phyloP scores from a whole-genome alignment of 2,329 filamentous ascomycete genomes.

The Xylariaceae sp. region DNA sequence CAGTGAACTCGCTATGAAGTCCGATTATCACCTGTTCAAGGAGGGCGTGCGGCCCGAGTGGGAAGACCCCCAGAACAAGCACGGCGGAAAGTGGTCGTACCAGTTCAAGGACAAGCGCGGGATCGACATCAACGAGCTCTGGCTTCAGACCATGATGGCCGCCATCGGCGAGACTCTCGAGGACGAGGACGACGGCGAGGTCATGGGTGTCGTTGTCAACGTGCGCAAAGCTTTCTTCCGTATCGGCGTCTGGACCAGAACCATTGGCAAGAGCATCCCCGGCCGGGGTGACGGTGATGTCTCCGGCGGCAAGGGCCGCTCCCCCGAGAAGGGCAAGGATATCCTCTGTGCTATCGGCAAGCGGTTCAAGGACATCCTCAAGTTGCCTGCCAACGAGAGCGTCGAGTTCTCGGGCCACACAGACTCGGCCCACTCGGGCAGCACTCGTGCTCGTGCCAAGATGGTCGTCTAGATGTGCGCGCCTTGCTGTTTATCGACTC shows the following conservation, averaged over 20 bases:
- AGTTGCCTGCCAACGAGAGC: conserved; percentile 67
- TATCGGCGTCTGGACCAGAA: conserved; percentile 95
- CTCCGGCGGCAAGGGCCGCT: conserved; percentile 71
- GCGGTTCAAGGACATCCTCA: conserved; percentile 88
- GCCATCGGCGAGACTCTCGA: conserved; percentile 98
- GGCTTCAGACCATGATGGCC: conserved; percentile 94
- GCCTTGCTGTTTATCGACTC: neutral
- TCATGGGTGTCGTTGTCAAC: conserved; percentile 99
- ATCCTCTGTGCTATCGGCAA: conserved; percentile 78
- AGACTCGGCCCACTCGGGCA: conserved; percentile 86
- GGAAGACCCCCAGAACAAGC: conserved; percentile 98
- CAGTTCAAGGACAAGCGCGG: conserved; percentile 93
- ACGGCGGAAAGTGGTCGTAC: conserved; percentile 98
- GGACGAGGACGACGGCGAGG: conserved; percentile 87
- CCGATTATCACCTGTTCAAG: conserved; percentile 99
- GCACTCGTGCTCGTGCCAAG: conserved; percentile 94
- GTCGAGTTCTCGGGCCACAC: conserved; percentile 97
- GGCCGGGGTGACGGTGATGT: conserved; percentile 68
- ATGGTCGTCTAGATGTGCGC: conserved; percentile 61
- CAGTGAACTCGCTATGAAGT: conserved; percentile 93
- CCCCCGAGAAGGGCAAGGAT: conserved; percentile 75
- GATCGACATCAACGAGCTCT: conserved; percentile 88
- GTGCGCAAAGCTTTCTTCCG: conserved; percentile 98
- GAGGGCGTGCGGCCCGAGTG: conserved; percentile 93
- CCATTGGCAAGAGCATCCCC: conserved; percentile 77